Percentiles rank a stretch among this genome's conserved stretches.
phyloP scores from a whole-genome alignment of 2,329 filamentous ascomycete genomes.

The Ilyonectria sp. region DNA sequence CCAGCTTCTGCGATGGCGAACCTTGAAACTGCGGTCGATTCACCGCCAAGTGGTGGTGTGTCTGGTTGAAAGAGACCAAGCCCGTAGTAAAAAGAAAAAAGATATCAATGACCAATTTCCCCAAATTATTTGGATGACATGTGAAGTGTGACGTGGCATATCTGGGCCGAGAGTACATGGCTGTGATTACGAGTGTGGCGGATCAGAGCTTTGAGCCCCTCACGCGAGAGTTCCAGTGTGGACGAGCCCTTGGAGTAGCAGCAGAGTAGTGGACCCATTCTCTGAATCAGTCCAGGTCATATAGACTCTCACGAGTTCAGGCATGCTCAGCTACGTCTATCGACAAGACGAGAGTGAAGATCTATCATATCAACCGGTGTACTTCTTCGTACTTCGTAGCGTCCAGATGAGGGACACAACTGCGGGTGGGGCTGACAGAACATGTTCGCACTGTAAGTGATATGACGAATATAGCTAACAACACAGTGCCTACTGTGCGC shows the following conservation, averaged over 20 bases:
- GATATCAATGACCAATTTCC: conserved; percentile 34
- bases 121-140: conserved; percentile 4
- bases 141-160: not conserved
- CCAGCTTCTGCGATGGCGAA: conserved; percentile 44
- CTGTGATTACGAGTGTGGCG: not conserved
- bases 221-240: not conserved
- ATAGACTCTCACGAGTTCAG: not conserved
- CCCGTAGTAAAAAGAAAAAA: conserved; percentile 46
- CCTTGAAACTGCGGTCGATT: conserved; percentile 45
- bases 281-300: not conserved
- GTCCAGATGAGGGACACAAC: conserved; percentile 3
- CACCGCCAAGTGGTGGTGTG: conserved; percentile 48
- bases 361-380: not conserved
- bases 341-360: not conserved
- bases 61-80: conserved; percentile 41
- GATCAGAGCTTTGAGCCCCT: not conserved
- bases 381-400: not conserved
- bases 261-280: not conserved
- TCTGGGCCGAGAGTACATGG: too few species aligned
- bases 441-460: conserved; percentile 8
- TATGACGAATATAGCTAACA: not conserved
- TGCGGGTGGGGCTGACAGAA: conserved; percentile 9
- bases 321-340: not conserved
- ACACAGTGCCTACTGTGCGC: conserved; percentile 30
- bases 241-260: not conserved